Conservation (phyloP, 306 rosid species). For the Rosa lucieae region DNA sequence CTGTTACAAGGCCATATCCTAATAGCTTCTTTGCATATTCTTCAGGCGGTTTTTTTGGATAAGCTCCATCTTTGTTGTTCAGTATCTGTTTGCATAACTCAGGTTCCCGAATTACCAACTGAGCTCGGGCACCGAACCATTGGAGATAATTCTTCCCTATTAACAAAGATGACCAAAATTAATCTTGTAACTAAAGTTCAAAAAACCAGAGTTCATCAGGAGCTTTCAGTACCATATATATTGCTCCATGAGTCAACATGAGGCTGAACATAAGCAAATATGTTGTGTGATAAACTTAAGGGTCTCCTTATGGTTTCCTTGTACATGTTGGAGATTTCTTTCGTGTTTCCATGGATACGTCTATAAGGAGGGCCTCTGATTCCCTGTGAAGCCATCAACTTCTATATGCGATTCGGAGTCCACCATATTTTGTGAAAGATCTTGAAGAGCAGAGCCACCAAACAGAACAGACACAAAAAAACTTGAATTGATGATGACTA, state of each 20-base stretch:
- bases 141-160: constrained; percentile 35
- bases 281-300: constrained; percentile 23
- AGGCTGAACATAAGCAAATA: constrained; percentile 26
- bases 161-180: neutral
- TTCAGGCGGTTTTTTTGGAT: neutral
- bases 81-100: constrained; percentile 33
- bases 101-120: constrained; percentile 30
- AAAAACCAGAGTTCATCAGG: neutral
- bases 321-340: constrained; percentile 22
- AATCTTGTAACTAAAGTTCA: neutral
- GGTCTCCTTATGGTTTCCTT: constrained; percentile 23
- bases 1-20: constrained; percentile 34
- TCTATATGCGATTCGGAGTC: constrained; percentile 23
- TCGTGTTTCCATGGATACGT: constrained; percentile 21
- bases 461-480: neutral
- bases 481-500: neutral
- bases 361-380: constrained; percentile 39
- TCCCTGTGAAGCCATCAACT: constrained; percentile 19
- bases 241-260: constrained; percentile 18
- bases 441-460: neutral
- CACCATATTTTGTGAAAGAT: constrained; percentile 33
- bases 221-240: neutral
- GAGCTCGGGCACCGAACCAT: constrained; percentile 33
- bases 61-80: constrained; percentile 16
- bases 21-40: constrained; percentile 19